Conservation (phyloP, 352 stramenopile genomes). For the Globisporangium takayamanum region DNA sequence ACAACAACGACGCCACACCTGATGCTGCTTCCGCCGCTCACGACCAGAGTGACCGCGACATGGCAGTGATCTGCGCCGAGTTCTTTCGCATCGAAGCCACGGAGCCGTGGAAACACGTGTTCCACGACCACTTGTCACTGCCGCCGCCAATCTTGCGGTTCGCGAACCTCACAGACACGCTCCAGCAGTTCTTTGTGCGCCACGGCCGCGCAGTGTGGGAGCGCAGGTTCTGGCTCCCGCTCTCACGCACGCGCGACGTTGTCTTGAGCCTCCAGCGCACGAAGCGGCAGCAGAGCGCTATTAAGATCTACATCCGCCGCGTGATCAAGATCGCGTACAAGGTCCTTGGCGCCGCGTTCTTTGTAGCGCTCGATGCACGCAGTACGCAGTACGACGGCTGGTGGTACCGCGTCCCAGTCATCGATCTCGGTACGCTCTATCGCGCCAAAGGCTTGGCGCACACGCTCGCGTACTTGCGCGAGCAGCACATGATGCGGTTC, state of each 20-base stretch:
- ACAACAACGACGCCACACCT: no score
- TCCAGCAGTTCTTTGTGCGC: slow-evolving; percentile 17
- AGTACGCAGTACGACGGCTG: slow-evolving; percentile 15
- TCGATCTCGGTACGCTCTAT: slow-evolving; percentile 16
- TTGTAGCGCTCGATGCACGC: slow-evolving; percentile 19
- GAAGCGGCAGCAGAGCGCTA: slow-evolving; percentile 19
- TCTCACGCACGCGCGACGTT: slow-evolving; percentile 5
- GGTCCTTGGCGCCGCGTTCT: slow-evolving; percentile 22
- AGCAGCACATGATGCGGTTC: slow-evolving; percentile 17
- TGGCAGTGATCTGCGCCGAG: slow-evolving; percentile 8
- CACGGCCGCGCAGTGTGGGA: slow-evolving; percentile 29
- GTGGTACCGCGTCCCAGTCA: slow-evolving; percentile 17
- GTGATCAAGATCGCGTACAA: slow-evolving; percentile 18
- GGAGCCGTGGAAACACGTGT: slow-evolving; percentile 21
- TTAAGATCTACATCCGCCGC: slow-evolving; percentile 14
- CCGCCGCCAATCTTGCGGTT: slow-evolving; percentile 12
- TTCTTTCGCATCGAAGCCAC: slow-evolving; percentile 17
- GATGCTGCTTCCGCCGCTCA: no score
- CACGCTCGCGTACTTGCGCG: slow-evolving; percentile 23
- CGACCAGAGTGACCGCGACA: background rate
- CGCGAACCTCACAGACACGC: slow-evolving; percentile 4
- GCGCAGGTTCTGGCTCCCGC: slow-evolving; percentile 24
- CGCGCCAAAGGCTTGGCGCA: slow-evolving; percentile 8
- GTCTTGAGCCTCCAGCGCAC: background rate
- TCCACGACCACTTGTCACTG: slow-evolving; percentile 14